Evolutionary conservation across 805 yeast genomes (phyloP).

Genomic region (Yamadazyma nakazawae): DNA sequence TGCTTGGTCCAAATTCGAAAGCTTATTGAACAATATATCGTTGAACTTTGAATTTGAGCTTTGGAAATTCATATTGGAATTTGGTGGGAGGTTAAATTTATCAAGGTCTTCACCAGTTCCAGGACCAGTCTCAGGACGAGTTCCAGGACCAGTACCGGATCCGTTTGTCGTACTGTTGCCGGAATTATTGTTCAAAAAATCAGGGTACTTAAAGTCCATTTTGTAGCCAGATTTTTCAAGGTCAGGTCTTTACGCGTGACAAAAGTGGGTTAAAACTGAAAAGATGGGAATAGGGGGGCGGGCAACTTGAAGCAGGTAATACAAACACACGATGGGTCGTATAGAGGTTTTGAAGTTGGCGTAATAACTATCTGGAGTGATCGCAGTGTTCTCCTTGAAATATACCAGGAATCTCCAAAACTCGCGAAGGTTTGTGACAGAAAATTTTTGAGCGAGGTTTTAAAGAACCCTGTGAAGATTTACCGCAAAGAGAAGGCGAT

Average conservation of each 20-base stretch:
- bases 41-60: conserved; percentile 15
- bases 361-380: neutral
- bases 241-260: neutral
- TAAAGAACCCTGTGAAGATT: conserved; percentile 7
- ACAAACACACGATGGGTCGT: too few relatives aligned
- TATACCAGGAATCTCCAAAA: neutral
- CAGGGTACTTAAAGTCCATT: conserved; percentile 36
- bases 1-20: conserved; percentile 17
- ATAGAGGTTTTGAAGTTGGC: too few relatives aligned
- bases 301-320: too few relatives aligned
- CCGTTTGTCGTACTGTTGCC: neutral
- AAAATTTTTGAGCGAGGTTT: conserved; percentile 4
- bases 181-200: conserved; percentile 21
- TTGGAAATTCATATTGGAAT: conserved; percentile 9
- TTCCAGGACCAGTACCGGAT: neutral
- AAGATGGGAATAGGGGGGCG: neutral
- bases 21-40: conserved; percentile 22
- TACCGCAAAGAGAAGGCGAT: neutral
- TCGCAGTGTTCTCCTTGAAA: conserved; percentile 1
- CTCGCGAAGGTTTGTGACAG: conserved; percentile 5
- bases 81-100: conserved; percentile 13
- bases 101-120: conserved; percentile 1
- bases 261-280: neutral
- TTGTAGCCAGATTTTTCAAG: neutral
- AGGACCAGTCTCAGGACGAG: neutral